These are phyloP conservation scores for Lathyrus aphaca DNA, from an alignment of 306 rosid genomes.

Conservation along the genomic window DNA sequence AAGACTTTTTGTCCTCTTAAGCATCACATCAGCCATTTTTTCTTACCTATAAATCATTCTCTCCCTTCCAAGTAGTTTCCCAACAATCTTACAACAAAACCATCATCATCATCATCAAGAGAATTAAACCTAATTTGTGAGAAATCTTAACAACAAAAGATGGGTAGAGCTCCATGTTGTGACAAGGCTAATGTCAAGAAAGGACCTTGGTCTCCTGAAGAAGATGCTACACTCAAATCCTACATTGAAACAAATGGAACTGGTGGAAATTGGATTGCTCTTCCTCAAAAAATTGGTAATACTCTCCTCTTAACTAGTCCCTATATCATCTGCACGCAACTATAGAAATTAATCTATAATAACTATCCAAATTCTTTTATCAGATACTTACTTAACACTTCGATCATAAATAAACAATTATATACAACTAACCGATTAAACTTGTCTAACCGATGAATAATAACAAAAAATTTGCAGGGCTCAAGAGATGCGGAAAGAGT, in stretches of 20 bases:
- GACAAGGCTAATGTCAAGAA: constrained; percentile 96
- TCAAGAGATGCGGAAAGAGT: constrained; percentile 98
- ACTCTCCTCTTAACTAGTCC: background rate
- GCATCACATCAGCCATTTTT: constrained; percentile 68
- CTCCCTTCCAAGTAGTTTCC: constrained; percentile 55
- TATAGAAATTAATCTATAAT: too few relatives aligned
- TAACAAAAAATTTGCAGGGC: constrained; percentile 57
- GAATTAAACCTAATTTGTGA: background rate
- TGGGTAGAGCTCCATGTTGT: constrained; percentile 99
- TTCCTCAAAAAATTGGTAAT: constrained; percentile 93
- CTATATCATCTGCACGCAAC: too few relatives aligned
- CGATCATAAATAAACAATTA: background rate
- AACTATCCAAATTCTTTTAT: too few relatives aligned
- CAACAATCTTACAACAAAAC: constrained; percentile 46
- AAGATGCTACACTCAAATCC: constrained; percentile 83
- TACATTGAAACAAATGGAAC: constrained; percentile 86
- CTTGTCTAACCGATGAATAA: background rate
- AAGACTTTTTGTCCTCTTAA: constrained; percentile 66
- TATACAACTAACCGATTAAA: background rate
- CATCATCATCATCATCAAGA: constrained; percentile 6
- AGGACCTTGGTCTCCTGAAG: constrained; percentile 99
- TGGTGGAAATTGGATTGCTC: constrained; percentile 99
- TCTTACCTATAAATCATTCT: constrained; percentile 69
- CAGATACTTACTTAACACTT: too few relatives aligned
- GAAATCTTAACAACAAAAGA: constrained; percentile 27